Evolutionary conservation across 139 green algal species (phyloP), one percentile per base, ranked within the genome.

Genomic region (Chlamydomonas sphaeroides): DNA sequence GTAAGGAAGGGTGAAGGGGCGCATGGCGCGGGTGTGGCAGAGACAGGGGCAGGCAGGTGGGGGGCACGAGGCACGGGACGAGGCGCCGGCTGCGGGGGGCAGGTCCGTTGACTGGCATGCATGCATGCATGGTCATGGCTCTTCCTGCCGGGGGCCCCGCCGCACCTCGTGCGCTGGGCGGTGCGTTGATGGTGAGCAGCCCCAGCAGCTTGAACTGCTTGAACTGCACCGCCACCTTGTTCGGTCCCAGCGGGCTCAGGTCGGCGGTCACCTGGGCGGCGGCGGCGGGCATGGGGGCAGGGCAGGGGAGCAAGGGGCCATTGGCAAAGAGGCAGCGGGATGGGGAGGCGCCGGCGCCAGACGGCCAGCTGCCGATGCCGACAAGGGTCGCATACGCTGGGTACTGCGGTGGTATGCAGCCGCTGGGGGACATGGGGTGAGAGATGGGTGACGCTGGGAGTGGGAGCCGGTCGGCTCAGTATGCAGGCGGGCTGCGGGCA

Each of bases 221-320:
- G 85, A 98, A 98, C 78, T 97, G 94, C 41, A 96, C 93, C 1
- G 39, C 41, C 49, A 96, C 94, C 48, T 91, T 88, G 68, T 67
- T 89, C 14, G 65, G 30, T 21, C 76, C 86, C 56, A 93, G 72
- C 7, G 95, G 94, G 1, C 75, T 93, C 35, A 98, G 81, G 23
- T 95, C 90, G 25, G 95, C 95, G 2, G 73, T 83, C 17, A 94
- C 91, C 74, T 81, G 63, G 5, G 15, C 5, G 2, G 15, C 17
- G 63, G 33, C 10, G 32, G 62, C 25, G 62, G 11, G 32, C 2
- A 15, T 25, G 36, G 4, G 65, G 36, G 35, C 33, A 21, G 63
- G 63, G 14, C 11, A n/a, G n/a, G n/a, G n/a, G n/a, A n/a, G n/a
- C n/a, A n/a, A n/a, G n/a, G n/a, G n/a, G n/a, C n/a, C n/a, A n/a